Evolutionary conservation across 768 basidiomycete species (phyloP).

Genomic region (Suillus fuscotomentosus): DNA sequence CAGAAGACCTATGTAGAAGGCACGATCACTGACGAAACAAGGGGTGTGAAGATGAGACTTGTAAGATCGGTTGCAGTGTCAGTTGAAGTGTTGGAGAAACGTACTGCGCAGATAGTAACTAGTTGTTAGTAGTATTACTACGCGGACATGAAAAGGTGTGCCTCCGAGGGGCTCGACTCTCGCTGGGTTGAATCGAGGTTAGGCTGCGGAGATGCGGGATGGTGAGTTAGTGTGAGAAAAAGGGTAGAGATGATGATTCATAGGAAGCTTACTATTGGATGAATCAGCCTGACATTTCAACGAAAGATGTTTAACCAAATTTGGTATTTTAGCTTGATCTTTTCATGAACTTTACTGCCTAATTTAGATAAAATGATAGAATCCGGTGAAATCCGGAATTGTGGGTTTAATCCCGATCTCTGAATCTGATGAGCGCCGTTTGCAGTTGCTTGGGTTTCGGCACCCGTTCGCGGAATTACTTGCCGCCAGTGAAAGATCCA

Average conservation of each 20-base stretch:
- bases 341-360: not conserved
- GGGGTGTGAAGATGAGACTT: slow-evolving; percentile 10
- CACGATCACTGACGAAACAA: slow-evolving; percentile 3
- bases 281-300: slow-evolving; percentile 2
- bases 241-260: slow-evolving; percentile 10
- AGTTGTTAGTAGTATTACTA: not conserved
- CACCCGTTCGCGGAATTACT: slow-evolving; percentile 39
- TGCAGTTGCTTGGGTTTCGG: slow-evolving; percentile 33
- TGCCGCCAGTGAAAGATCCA: slow-evolving; percentile 34
- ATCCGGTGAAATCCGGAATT: slow-evolving; percentile 31
- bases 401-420: slow-evolving; percentile 21
- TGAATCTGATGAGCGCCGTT: slow-evolving; percentile 36
- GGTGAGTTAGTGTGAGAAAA: slow-evolving; percentile 17
- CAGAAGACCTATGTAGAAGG: slow-evolving; percentile 14
- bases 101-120: not conserved
- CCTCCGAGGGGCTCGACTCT: slow-evolving; percentile 1
- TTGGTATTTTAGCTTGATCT: slow-evolving; percentile 7
- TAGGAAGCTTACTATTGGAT: slow-evolving; percentile 10
- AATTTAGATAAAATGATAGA: not conserved
- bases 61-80: not conserved
- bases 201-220: slow-evolving; percentile 13
- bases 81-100: not conserved
- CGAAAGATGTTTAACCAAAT: slow-evolving; percentile 2
- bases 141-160: not conserved
- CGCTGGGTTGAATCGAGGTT: slow-evolving; percentile 20